Percentiles rank a stretch among this genome's conserved stretches.
Evolutionary conservation across 2,329 filamentous ascomycete genomes (phyloP).

Genomic region (Aureobasidium leucospermi): DNA sequence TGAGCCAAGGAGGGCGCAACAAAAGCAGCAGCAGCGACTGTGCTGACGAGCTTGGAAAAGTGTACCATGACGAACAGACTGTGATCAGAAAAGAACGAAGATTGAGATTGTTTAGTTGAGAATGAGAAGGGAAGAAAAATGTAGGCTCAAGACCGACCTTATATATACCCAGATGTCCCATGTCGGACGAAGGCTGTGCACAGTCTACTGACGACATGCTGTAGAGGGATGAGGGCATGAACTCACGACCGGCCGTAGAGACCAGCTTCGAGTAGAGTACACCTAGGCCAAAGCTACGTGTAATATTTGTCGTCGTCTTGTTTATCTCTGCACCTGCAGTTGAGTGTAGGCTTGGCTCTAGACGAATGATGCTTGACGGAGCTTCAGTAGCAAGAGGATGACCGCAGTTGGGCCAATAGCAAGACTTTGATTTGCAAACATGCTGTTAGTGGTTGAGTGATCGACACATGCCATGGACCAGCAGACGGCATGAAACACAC

Average conservation of each 20-base stretch:
- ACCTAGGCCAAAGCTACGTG: too few species aligned
- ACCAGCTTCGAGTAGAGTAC: too few species aligned
- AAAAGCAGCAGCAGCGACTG: background rate
- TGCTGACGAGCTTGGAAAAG: background rate
- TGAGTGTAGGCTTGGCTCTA: background rate
- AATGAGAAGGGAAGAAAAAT: background rate
- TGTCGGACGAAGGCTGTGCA: too few species aligned
- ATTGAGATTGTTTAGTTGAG: background rate
- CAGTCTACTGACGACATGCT: too few species aligned
- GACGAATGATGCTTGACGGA: background rate
- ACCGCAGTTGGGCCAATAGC: background rate
- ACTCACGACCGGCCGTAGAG: too few species aligned
- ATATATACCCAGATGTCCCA: background rate
- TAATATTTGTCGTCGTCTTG: too few species aligned
- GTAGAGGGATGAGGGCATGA: too few species aligned
- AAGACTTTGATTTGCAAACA: background rate
- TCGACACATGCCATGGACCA: background rate
- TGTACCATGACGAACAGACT: background rate
- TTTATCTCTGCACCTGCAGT: too few species aligned
- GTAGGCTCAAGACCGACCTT: background rate
- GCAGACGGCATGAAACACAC: background rate
- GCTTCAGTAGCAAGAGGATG: background rate
- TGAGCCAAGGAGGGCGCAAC: conserved; percentile 21
- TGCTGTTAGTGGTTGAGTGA: background rate
- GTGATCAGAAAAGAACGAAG: background rate